A percentile compares a stretch with the other conserved stretches of the same genome.
phyloP scores from a whole-genome alignment of 148 eudicot genomes.

The Talinum fruticosum region DNA sequence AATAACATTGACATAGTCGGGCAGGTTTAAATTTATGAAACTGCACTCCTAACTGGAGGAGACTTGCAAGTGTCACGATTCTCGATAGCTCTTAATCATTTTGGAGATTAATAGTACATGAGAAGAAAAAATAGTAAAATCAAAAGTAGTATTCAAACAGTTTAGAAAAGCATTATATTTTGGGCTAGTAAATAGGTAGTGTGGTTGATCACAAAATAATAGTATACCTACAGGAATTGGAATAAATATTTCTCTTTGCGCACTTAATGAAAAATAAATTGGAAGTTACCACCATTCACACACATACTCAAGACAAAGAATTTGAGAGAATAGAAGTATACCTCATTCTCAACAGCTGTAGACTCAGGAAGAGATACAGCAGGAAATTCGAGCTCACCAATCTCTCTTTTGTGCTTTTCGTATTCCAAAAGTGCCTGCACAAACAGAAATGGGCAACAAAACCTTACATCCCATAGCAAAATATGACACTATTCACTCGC shows the following conservation, averaged over 20 bases:
- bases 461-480: neutral
- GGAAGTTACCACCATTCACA: neutral
- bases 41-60: neutral
- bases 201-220: neutral
- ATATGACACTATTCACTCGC: neutral
- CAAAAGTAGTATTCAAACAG: no score
- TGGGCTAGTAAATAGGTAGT: neutral
- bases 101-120: no score
- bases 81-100: no score
- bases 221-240: neutral
- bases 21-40: neutral
- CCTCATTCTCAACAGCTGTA: conserved; percentile 59
- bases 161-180: no score
- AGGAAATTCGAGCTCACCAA: conserved; percentile 72
- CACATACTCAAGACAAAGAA: neutral
- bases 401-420: conserved; percentile 65
- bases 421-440: conserved; percentile 78
- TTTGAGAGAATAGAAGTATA: conserved; percentile 17
- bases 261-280: neutral
- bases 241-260: neutral
- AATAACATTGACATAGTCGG: neutral
- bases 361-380: conserved; percentile 44
- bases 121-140: no score
- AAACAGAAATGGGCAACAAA: conserved; percentile 16
- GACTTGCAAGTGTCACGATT: neutral